Conservation (phyloP, 2,329 filamentous ascomycete species). For the Hymenoscyphus repandus region DNA sequence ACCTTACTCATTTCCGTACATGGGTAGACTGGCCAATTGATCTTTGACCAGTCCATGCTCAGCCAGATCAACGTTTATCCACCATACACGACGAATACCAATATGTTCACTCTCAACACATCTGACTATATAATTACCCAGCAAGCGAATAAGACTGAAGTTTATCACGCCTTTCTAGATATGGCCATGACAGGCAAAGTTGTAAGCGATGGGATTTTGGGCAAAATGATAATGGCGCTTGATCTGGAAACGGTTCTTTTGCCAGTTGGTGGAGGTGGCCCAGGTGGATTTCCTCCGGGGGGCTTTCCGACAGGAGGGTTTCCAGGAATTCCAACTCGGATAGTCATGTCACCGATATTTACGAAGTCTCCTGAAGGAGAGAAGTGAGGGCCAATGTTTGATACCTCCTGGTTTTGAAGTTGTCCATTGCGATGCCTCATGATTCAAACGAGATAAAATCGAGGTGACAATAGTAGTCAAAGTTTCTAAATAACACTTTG, state of each 20-base stretch:
- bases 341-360: too few relatives aligned
- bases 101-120: conserved; percentile 42
- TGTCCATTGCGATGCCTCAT: too few relatives aligned
- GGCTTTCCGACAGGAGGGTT: background rate
- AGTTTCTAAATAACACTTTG: too few relatives aligned
- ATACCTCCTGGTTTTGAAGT: too few relatives aligned
- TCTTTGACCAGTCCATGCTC: conserved; percentile 58
- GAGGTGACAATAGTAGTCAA: too few relatives aligned
- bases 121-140: conserved; percentile 43
- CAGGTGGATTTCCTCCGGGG: background rate
- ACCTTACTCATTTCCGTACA: background rate
- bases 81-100: conserved; percentile 44
- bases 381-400: too few relatives aligned
- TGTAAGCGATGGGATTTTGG: background rate
- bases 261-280: background rate
- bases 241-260: background rate
- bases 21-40: conserved; percentile 57
- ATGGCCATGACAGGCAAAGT: background rate
- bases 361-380: too few relatives aligned
- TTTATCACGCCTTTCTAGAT: background rate
- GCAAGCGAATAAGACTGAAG: conserved; percentile 31
- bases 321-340: background rate
- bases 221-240: background rate
- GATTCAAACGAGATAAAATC: too few relatives aligned
- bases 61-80: conserved; percentile 41